Evolutionary conservation across 2,329 filamentous ascomycete species (phyloP).

Genomic region (Colletotrichum sp.): DNA sequence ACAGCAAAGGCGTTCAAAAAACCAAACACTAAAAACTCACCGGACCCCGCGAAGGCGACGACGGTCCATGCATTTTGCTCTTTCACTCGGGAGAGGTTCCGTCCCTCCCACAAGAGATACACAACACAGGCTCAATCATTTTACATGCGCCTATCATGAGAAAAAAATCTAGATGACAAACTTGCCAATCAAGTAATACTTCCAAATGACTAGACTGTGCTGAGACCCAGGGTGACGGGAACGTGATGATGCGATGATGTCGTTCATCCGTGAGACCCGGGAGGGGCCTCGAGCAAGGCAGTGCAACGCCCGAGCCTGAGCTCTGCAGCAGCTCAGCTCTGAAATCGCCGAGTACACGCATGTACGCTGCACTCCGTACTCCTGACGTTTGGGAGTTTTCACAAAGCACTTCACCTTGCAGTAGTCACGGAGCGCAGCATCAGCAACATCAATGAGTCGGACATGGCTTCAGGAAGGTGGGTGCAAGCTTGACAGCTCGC

Average conservation of each 20-base stretch:
- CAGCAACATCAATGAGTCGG: background rate
- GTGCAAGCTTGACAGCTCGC: background rate
- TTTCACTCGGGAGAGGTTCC: background rate
- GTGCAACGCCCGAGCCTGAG: background rate
- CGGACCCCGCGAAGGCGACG: background rate
- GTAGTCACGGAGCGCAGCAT: background rate
- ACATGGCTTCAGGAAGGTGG: background rate
- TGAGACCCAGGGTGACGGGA: background rate
- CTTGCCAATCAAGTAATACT: background rate
- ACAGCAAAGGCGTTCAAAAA: slow-evolving; percentile 9
- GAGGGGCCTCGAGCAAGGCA: background rate
- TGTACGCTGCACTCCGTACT: background rate
- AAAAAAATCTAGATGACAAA: background rate
- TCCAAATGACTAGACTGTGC: background rate
- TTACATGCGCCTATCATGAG: background rate
- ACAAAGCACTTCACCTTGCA: background rate
- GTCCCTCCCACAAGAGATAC: background rate
- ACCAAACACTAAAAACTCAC: background rate
- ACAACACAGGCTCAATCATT: background rate
- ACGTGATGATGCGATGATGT: background rate
- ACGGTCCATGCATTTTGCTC: background rate
- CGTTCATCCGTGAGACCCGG: background rate
- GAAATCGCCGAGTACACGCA: background rate
- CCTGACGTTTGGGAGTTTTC: background rate
- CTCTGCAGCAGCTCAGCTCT: background rate